Evolutionary conservation across 1,284 basidiomycete species (phyloP).

Genomic region (Ceratorhiza oryzae-sativae): DNA sequence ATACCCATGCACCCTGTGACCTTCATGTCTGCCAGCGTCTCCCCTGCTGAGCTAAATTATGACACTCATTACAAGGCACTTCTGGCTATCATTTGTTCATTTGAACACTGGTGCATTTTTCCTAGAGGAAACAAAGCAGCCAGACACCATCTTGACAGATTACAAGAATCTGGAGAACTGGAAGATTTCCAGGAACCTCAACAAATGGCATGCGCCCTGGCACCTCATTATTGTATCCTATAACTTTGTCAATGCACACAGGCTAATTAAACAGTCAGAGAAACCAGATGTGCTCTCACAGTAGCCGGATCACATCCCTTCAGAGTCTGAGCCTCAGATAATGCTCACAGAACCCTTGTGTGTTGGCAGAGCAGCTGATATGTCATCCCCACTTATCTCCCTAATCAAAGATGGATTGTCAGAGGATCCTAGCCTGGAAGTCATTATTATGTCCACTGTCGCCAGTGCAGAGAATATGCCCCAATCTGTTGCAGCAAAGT

Average conservation of each 20-base stretch:
- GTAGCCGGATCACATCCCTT: slow-evolving; percentile 38
- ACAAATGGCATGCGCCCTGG: slow-evolving; percentile 47
- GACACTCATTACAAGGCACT: too few species aligned
- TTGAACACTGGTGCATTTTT: slow-evolving; percentile 47
- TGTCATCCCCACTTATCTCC: background rate
- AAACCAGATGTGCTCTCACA: slow-evolving; percentile 47
- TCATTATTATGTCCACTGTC: background rate
- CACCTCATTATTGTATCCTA: slow-evolving; percentile 43
- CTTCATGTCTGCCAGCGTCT: too few species aligned
- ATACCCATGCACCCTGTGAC: too few species aligned
- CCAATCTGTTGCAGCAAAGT: background rate
- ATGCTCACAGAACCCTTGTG: background rate
- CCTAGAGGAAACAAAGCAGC: slow-evolving; percentile 43
- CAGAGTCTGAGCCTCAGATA: background rate
- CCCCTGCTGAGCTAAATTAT: too few species aligned
- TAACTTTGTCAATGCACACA: slow-evolving; percentile 45
- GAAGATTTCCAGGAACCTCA: slow-evolving; percentile 41
- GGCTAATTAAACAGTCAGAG: slow-evolving; percentile 44
- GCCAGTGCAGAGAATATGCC: background rate
- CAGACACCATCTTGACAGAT: slow-evolving; percentile 44
- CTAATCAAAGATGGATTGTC: background rate
- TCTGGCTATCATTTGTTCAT: slow-evolving; percentile 42
- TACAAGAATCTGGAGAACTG: slow-evolving; percentile 48
- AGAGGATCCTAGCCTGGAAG: background rate
- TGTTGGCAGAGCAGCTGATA: background rate